Conservation (phyloP, 2,329 filamentous ascomycete species). For the Colletotrichum cordylinicola region DNA sequence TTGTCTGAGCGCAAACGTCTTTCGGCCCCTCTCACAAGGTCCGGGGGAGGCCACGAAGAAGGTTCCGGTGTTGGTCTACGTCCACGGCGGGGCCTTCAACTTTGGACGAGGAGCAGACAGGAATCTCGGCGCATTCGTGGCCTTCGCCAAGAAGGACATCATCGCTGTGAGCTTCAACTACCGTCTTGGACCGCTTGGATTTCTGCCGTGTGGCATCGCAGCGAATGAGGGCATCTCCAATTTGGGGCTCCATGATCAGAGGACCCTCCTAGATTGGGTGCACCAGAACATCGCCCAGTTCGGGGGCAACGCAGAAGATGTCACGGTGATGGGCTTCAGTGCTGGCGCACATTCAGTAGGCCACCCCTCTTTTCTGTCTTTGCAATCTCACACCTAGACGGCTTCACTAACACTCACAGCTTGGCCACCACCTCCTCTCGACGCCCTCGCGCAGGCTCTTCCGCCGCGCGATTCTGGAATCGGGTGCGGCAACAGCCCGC, state of each 20-base stretch:
- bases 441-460: constrained; percentile 50
- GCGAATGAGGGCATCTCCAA: constrained; percentile 64
- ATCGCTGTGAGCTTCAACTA: constrained; percentile 68
- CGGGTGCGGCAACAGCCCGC: constrained; percentile 60
- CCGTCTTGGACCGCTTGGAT: constrained; percentile 72
- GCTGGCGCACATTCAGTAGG: constrained; percentile 66
- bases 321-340: constrained; percentile 67
- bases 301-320: constrained; percentile 62
- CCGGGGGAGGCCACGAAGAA: constrained; percentile 21
- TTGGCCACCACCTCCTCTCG: constrained; percentile 71
- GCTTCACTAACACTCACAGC: constrained; percentile 40
- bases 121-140: constrained; percentile 66
- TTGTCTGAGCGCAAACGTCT: constrained; percentile 60
- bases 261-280: constrained; percentile 64
- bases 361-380: constrained; percentile 21
- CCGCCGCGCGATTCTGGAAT: constrained; percentile 61
- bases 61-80: constrained; percentile 59
- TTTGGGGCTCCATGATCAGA: constrained; percentile 68
- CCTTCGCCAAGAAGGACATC: constrained; percentile 57
- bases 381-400: background rate
- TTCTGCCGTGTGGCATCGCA: constrained; percentile 63
- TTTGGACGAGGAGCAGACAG: constrained; percentile 57
- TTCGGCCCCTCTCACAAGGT: constrained; percentile 37
- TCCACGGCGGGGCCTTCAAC: constrained; percentile 71
- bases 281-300: constrained; percentile 63